Base-by-base conservation (phyloP, 768 basidiomycete genomes). In the Hydnomerulius pinastri region DNA sequence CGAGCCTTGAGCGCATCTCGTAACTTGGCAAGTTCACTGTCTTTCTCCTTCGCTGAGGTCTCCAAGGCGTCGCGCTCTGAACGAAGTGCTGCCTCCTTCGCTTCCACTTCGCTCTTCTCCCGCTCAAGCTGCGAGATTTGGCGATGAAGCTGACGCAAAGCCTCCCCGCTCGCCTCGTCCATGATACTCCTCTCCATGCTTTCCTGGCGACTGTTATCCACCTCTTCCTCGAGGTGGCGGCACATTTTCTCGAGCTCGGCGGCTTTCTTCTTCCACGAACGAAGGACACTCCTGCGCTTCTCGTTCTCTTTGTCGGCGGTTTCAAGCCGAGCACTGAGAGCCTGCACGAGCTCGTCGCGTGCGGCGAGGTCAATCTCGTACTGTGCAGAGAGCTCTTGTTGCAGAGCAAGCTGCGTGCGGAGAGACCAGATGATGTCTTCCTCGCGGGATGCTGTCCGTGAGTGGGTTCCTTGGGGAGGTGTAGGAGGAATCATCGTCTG, bases 111-210 rank as follows among this genome's bases (percentile, higher is more conserved):
- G 10, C 59, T 65, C 66, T 78, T 82, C 70, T 89, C 88, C 36
- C 79, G 71, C 59, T 90, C 86, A 30, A 95, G 73, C n/a, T 79
- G 77, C 7, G 80, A 78, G 54, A 98, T 92, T 62, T 90, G 86
- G 5, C 78, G 69, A 60, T 98, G 90, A 37, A 97, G 77, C 69
- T 83, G 83, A 38, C 89, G 77, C 61, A 98, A 73, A 25, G 86
- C 91, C 67, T 85, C 84, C 2, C 86, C 79, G 51, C 87, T 89
- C 2, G 89, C 86, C 56, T 85, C 86, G 59, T 90, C 88, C 77
- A 96, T 94, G 33, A 95, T 71, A 54, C 91, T 89, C 17, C 85
- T 73, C 52, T 89, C 87, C 67, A 92, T 73, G 59, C 86, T 90
- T 61, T 90, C 90, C 57, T 89, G 84, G 33, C 92, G 77, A 36